These are phyloP conservation scores for Wallacemonas sp. DNA, from an alignment of 208 protist genomes.

Conservation along the genomic window DNA sequence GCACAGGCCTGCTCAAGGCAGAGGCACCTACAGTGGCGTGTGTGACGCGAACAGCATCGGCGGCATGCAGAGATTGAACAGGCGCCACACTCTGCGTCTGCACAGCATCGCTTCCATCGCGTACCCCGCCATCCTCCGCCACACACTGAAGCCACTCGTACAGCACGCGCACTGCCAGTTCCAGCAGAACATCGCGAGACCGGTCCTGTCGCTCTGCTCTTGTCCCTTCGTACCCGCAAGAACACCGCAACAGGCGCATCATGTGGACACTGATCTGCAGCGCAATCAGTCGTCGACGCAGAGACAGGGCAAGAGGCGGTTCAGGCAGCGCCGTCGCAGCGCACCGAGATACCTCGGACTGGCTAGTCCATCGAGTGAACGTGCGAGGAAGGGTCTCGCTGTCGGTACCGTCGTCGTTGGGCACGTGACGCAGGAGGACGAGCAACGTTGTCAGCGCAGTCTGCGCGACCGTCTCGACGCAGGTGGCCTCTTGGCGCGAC, in stretches of 20 bases:
- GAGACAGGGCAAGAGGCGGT: not conserved
- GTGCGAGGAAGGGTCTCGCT: too few species aligned
- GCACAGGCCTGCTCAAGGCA: not conserved
- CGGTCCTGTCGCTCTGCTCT: too few species aligned
- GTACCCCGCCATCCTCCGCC: not conserved
- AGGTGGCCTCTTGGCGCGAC: too few species aligned
- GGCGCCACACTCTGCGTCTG: not conserved
- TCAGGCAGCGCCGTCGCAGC: too few species aligned
- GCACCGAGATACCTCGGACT: too few species aligned
- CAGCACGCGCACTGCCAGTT: constrained; percentile 5
- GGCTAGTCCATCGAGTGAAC: too few species aligned
- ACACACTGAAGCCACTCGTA: constrained; percentile 2
- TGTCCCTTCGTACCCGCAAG: not conserved
- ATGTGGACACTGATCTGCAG: not conserved
- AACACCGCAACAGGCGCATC: not conserved
- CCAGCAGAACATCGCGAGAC: constrained; percentile 1
- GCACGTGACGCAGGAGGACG: constrained; percentile 1
- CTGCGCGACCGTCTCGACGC: not conserved
- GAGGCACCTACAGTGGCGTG: too few species aligned
- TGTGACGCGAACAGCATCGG: not conserved
- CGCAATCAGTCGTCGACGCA: not conserved
- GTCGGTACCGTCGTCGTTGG: not conserved
- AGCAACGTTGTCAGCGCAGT: not conserved
- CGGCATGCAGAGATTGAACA: not conserved
- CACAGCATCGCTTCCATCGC: not conserved